Conservation (phyloP, 108 stramenopile genomes). For the Aurantiochytrium sp. region DNA sequence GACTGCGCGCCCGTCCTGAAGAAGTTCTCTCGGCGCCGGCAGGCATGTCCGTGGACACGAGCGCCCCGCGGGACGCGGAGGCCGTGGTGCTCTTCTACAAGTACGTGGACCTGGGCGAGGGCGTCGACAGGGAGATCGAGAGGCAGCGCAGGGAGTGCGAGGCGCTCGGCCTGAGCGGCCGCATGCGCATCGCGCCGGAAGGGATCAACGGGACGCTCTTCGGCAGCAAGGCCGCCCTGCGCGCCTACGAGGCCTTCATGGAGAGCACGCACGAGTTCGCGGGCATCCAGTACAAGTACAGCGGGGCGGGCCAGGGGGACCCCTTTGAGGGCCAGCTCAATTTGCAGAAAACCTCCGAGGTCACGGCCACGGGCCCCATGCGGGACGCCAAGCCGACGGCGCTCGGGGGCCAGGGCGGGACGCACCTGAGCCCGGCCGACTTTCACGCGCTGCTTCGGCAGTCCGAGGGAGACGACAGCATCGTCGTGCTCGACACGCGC, state of each 20-base stretch:
- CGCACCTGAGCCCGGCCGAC: not conserved
- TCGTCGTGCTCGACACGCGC: conserved; percentile 38
- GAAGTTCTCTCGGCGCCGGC: too few relatives aligned
- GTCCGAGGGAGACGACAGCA: not conserved
- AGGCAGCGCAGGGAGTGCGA: not conserved
- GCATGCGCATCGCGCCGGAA: not conserved
- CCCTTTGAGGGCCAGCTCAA: not conserved
- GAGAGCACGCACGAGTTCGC: not conserved
- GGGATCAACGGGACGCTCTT: conserved; percentile 18
- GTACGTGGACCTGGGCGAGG: not conserved
- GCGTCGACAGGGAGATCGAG: not conserved
- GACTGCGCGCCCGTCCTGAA: too few relatives aligned
- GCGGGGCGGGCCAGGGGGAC: not conserved
- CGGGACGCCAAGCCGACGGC: not conserved
- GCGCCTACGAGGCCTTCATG: not conserved
- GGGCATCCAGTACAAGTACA: conserved; percentile 9
- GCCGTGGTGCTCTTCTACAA: conserved; percentile 4
- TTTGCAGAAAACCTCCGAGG: not conserved
- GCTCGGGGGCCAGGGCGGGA: not conserved
- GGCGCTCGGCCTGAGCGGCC: not conserved
- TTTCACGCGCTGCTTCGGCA: not conserved
- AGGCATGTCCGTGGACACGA: too few relatives aligned
- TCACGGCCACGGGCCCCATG: not conserved
- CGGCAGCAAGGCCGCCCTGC: not conserved
- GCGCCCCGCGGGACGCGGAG: too few relatives aligned